Percentiles rank a stretch among this genome's conserved stretches.
Evolutionary conservation across 202 grass and related monocot species (phyloP).

Genomic region (Panicum virgatum): DNA sequence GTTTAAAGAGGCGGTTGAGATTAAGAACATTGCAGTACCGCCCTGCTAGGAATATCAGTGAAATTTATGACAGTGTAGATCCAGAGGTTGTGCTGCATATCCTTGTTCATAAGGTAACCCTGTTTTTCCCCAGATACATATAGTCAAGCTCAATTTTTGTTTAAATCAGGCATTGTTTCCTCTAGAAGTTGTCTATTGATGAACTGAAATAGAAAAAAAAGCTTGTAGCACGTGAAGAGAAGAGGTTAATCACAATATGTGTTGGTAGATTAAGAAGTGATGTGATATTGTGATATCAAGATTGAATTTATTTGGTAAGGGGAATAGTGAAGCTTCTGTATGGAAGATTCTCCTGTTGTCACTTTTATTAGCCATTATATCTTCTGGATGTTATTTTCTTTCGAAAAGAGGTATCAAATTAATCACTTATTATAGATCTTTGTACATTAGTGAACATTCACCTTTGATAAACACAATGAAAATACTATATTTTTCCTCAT

Average conservation of each 20-base stretch:
- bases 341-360: not conserved
- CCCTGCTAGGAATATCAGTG: slow-evolving; percentile 70
- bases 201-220: slow-evolving; percentile 16
- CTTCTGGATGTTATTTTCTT: not conserved
- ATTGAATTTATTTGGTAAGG: slow-evolving; percentile 14
- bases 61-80: slow-evolving; percentile 92
- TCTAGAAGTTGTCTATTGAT: not conserved
- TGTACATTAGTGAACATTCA: not conserved
- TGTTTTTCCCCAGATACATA: slow-evolving; percentile 28
- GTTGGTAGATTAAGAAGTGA: slow-evolving; percentile 15
- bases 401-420: not conserved
- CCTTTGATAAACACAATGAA: not conserved
- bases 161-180: slow-evolving; percentile 6
- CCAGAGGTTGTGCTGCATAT: slow-evolving; percentile 80
- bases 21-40: slow-evolving; percentile 89
- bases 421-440: not conserved
- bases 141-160: slow-evolving; percentile 39
- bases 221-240: not conserved
- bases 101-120: slow-evolving; percentile 95
- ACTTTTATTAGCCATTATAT: not conserved
- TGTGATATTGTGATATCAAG: not conserved
- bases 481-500: not conserved
- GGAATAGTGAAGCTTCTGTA: not conserved
- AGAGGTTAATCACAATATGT: not conserved
- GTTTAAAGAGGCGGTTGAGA: slow-evolving; percentile 83